Evolutionary conservation across 805 yeast species (phyloP).

Genomic region (Wickerhamiella azyma): DNA sequence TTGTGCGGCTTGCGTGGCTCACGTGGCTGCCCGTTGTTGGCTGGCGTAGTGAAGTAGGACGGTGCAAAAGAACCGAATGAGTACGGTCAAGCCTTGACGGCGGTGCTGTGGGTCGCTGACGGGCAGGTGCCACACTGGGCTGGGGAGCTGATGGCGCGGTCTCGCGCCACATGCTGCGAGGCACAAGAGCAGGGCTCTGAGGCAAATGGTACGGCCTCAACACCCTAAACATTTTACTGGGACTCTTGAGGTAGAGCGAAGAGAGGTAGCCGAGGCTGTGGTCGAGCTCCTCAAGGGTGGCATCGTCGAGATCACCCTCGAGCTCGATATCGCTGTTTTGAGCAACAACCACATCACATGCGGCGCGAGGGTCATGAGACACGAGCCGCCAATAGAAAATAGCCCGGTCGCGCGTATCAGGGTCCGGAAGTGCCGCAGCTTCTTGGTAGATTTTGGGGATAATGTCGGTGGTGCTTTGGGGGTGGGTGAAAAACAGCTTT

Average conservation of each 20-base stretch:
- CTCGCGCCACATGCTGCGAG: conserved; percentile 13
- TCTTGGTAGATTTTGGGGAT: conserved; percentile 46
- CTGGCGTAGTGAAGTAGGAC: neutral
- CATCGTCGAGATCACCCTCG: conserved; percentile 24
- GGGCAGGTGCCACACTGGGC: neutral
- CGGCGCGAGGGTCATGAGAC: conserved; percentile 35
- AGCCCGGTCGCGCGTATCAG: conserved; percentile 79
- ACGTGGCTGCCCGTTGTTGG: conserved; percentile 3
- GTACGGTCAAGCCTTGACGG: neutral
- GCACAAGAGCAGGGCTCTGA: conserved; percentile 18
- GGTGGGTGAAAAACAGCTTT: conserved; percentile 48
- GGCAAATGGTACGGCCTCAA: conserved; percentile 13
- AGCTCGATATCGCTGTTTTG: conserved; percentile 47
- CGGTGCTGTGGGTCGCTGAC: neutral
- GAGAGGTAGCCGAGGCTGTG: conserved; percentile 71
- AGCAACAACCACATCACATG: conserved; percentile 44
- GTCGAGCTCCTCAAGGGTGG: conserved; percentile 66
- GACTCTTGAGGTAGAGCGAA: conserved; percentile 72
- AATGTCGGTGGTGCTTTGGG: conserved; percentile 39
- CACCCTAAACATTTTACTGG: conserved; percentile 61
- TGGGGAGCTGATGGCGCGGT: neutral
- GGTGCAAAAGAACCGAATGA: neutral
- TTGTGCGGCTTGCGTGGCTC: neutral
- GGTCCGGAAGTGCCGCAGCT: conserved; percentile 66
- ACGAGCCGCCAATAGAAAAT: conserved; percentile 74